A percentile compares a stretch with the other conserved stretches of the same genome.
These are phyloP conservation scores for Boletus sp. DNA, from an alignment of 1,284 basidiomycete genomes.

Conservation along the genomic window DNA sequence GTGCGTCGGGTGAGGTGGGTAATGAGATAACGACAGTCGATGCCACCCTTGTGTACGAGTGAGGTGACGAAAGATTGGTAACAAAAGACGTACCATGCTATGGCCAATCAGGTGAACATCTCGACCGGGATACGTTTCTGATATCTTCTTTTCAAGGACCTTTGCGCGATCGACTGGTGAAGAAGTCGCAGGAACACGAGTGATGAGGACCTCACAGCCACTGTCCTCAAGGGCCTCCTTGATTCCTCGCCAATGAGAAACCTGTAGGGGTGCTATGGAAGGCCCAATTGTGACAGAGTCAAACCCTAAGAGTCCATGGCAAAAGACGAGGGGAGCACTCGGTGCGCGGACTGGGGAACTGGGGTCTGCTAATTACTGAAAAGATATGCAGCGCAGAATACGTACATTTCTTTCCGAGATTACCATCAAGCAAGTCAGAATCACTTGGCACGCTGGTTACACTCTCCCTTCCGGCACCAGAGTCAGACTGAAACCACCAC, in stretches of 20 bases:
- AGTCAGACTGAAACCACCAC: slow-evolving; percentile 54
- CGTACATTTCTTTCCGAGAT: slow-evolving; percentile 69
- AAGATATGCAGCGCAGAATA: slow-evolving; percentile 16
- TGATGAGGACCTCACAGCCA: slow-evolving; percentile 88
- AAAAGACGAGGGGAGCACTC: slow-evolving; percentile 84
- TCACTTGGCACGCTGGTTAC: slow-evolving; percentile 50
- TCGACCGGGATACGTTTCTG: slow-evolving; percentile 72
- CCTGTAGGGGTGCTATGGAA: slow-evolving; percentile 74
- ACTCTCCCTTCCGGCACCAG: slow-evolving; percentile 38
- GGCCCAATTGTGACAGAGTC: slow-evolving; percentile 73
- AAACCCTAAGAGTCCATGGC: slow-evolving; percentile 89
- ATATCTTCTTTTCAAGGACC: slow-evolving; percentile 80
- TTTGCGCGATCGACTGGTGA: slow-evolving; percentile 82
- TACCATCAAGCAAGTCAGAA: slow-evolving; percentile 52
- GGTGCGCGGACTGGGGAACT: slow-evolving; percentile 60
- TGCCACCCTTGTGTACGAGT: slow-evolving; percentile 63
- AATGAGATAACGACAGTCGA: slow-evolving; percentile 88
- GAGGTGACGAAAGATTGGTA: slow-evolving; percentile 7
- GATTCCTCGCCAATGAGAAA: slow-evolving; percentile 93
- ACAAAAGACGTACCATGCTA: slow-evolving; percentile 67
- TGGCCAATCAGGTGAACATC: slow-evolving; percentile 88
- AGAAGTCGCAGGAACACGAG: slow-evolving; percentile 87
- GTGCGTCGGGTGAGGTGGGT: slow-evolving; percentile 64
- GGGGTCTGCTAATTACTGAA: slow-evolving; percentile 5
- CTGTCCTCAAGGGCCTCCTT: slow-evolving; percentile 85